phyloP scores from a whole-genome alignment of 441 rosid genomes.

The Populus hybrid region DNA sequence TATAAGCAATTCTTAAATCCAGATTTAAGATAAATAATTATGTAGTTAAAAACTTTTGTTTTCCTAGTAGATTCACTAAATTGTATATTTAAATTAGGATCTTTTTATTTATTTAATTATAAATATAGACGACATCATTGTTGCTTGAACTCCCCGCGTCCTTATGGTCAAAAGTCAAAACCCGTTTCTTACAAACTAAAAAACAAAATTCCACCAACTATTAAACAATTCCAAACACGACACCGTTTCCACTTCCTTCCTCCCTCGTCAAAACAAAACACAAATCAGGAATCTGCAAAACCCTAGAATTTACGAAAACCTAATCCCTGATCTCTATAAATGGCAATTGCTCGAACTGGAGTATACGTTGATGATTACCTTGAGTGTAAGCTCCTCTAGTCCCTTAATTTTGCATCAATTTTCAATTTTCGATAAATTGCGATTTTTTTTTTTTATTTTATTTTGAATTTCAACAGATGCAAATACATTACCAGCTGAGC shows the following conservation, averaged over 20 bases:
- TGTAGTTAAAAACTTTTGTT: too few relatives aligned
- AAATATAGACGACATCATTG: too few relatives aligned
- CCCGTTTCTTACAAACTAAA: too few relatives aligned
- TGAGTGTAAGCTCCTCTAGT: conserved; percentile 53
- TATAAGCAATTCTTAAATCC: too few relatives aligned
- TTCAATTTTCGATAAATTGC: conserved; percentile 8
- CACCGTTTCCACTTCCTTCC: conserved; percentile 21
- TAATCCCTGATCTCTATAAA: conserved; percentile 10
- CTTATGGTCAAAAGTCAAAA: not conserved
- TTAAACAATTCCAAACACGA: conserved; percentile 19
- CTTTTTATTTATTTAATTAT: too few relatives aligned
- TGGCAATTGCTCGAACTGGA: conserved; percentile 96
- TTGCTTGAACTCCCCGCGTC: too few relatives aligned
- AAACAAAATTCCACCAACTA: not conserved
- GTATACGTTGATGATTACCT: conserved; percentile 92
- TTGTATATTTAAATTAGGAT: not conserved
- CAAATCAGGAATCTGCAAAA: conserved; percentile 21
- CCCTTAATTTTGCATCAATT: not conserved
- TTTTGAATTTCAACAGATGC: conserved; percentile 48
- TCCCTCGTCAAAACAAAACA: not conserved
- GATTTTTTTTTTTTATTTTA: not conserved
- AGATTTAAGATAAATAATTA: too few relatives aligned
- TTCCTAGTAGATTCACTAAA: not conserved
- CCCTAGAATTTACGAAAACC: conserved; percentile 36
- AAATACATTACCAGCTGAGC: conserved; percentile 91